Base-by-base conservation (phyloP, 345 rosid genomes). In the Acer campestre region DNA sequence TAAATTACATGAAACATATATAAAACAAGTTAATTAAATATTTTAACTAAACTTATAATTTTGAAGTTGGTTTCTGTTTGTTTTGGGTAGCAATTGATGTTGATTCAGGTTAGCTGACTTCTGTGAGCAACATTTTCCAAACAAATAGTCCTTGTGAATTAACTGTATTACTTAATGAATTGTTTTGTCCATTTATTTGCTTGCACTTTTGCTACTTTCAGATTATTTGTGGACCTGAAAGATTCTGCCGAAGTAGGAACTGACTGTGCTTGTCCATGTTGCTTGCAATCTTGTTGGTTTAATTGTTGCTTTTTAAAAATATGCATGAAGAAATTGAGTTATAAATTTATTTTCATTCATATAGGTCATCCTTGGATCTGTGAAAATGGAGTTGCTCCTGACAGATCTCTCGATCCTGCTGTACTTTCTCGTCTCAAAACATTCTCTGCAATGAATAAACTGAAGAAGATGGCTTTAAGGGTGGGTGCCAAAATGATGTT, bases 371-470 rank as follows among this genome's bases (percentile, higher is more conserved):
- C 99, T 51, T 95, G 98, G 99, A 94, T 95, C 67, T 91, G 95
- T 82, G 92, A 95, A 85, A 94, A 92, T 84, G 99, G 99, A 83
- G 98, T 95, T 84, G 99, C 99, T 71, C 99, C 99, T 40, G 99
- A 95, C 83, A 91, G 88, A 81, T 85, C 97, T 17, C 84, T 95
- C 31, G 98, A 95, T 85, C 88, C 99, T 13, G 99, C 99, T 67
- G 97, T 95, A 68, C 98, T 95, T 80, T 93, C 99, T 76, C 97
- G 99, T 72, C 94, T 95, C 78, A 95, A 93, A 81, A 93, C 90
- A 81, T 95, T 95, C 89, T 95, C 99, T 67, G 98, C 98, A 25
- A 95, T 95, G 99, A 95, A 95, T 84, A 95, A 93, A 87, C 83
- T 95, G 75, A 95, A 95, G 89, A 94, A 95, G 87, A 95, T 95